Evolutionary conservation across 1,284 basidiomycete genomes (phyloP).

Genomic region (Puccinia polysora): DNA sequence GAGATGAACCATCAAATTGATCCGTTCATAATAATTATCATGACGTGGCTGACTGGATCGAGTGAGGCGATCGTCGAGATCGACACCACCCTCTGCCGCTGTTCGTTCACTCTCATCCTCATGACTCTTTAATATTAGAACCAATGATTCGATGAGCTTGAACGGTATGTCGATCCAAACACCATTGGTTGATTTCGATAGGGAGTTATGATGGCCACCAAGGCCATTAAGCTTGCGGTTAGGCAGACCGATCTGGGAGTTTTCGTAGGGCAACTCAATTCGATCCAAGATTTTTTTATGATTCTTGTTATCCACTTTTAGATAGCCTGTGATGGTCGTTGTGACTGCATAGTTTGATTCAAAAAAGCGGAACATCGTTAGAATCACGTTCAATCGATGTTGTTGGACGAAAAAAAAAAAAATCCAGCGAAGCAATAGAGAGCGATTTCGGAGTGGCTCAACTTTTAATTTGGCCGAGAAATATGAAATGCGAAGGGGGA

Average conservation of each 20-base stretch:
- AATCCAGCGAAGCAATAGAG: too few relatives aligned
- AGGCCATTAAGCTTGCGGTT: not conserved
- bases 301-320: conserved; percentile 19
- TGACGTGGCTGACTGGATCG: not conserved
- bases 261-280: conserved; percentile 25
- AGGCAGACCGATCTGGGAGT: too few relatives aligned
- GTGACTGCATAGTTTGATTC: not conserved
- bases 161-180: conserved; percentile 13
- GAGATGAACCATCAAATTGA: conserved; percentile 20
- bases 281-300: conserved; percentile 14
- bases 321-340: conserved; percentile 8
- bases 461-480: conserved; percentile 7
- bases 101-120: not conserved
- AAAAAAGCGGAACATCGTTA: not conserved
- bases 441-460: too few relatives aligned
- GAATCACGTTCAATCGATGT: not conserved
- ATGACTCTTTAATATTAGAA: not conserved
- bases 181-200: not conserved
- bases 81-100: too few relatives aligned
- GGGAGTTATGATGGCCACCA: not conserved
- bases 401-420: not conserved
- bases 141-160: not conserved
- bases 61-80: too few relatives aligned
- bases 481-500: conserved; percentile 9
- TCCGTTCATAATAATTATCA: not conserved